Percentiles rank a stretch among this genome's conserved stretches.
Evolutionary conservation across 306 rosid species (phyloP).

Genomic region (peach (Prunus persica)): DNA sequence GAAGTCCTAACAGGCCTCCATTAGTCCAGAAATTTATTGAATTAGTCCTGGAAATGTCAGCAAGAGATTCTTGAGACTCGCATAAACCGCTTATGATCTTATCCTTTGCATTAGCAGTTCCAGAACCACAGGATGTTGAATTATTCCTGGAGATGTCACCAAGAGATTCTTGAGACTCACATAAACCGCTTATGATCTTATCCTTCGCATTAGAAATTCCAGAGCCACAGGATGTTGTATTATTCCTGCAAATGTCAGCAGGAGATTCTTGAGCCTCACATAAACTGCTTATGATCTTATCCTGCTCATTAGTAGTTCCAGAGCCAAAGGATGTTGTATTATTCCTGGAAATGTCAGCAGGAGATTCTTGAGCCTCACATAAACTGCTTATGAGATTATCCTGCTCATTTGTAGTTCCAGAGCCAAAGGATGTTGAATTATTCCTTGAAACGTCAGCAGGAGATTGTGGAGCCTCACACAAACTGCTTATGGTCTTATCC

Average conservation of each 20-base stretch:
- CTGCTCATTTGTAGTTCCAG: constrained; percentile 30
- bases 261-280: constrained; percentile 43
- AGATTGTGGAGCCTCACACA: constrained; percentile 40
- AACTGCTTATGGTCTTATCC: constrained; percentile 29
- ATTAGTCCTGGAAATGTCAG: constrained; percentile 43
- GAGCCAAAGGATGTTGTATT: constrained; percentile 30
- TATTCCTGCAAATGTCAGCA: constrained; percentile 41
- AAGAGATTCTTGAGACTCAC: constrained; percentile 43
- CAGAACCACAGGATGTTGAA: constrained; percentile 30
- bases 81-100: constrained; percentile 26
- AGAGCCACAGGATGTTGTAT: constrained; percentile 20
- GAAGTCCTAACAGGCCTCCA: constrained; percentile 94
- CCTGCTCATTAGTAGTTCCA: constrained; percentile 28
- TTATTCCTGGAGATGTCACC: constrained; percentile 39
- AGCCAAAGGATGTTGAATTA: constrained; percentile 29
- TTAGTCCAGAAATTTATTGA: constrained; percentile 85
- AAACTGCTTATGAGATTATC: constrained; percentile 29
- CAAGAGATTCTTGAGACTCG: constrained; percentile 44
- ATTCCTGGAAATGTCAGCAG: constrained; percentile 40
- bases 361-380: constrained; percentile 42
- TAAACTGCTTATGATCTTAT: constrained; percentile 27
- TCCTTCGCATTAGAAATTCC: constrained; percentile 25
- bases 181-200: constrained; percentile 25
- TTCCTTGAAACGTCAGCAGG: constrained; percentile 38
- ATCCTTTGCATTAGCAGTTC: constrained; percentile 28